These are phyloP conservation scores for Kuraishia molischiana DNA, from an alignment of 805 yeast species.

Conservation along the genomic window DNA sequence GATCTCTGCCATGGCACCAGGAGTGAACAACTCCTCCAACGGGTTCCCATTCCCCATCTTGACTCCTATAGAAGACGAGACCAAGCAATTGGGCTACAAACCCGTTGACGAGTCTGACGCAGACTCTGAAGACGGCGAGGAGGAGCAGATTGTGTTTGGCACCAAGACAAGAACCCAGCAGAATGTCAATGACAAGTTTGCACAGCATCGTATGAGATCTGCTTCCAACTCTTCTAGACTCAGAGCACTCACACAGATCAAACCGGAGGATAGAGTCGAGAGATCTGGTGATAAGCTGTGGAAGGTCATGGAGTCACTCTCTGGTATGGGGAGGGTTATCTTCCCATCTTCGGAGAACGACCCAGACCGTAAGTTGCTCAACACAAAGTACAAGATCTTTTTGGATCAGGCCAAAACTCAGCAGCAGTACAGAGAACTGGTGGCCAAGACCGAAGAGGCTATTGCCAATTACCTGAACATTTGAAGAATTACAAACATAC, in stretches of 20 bases:
- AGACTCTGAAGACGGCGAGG: slow-evolving; percentile 38
- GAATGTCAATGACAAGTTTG: slow-evolving; percentile 35
- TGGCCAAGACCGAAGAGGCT: slow-evolving; percentile 36
- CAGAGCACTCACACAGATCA: slow-evolving; percentile 27
- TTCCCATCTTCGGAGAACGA: slow-evolving; percentile 48
- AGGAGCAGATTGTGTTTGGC: slow-evolving; percentile 48
- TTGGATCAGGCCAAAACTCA: slow-evolving; percentile 82
- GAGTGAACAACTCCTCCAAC: slow-evolving; percentile 18
- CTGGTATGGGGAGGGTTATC: slow-evolving; percentile 77
- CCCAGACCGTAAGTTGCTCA: slow-evolving; percentile 62
- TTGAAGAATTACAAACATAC: slow-evolving; percentile 3
- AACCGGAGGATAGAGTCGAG: slow-evolving; percentile 4
- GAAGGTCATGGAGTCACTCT: slow-evolving; percentile 77
- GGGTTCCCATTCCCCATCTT: slow-evolving; percentile 41
- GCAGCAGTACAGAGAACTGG: slow-evolving; percentile 61
- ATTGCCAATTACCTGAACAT: slow-evolving; percentile 17
- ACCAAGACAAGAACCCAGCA: slow-evolving; percentile 46
- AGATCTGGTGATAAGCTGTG: slow-evolving; percentile 60
- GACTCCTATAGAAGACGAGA: slow-evolving; percentile 25
- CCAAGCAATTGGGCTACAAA: slow-evolving; percentile 18
- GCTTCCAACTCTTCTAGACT: slow-evolving; percentile 14
- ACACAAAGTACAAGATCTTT: slow-evolving; percentile 77
- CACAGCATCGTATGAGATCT: slow-evolving; percentile 6
- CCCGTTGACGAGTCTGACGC: slow-evolving; percentile 15
- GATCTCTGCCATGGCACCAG: slow-evolving; percentile 36